Evolutionary conservation across 352 stramenopile species (phyloP), one percentile per base, ranked within the genome.

Genomic region (Phytopythium litorale): DNA sequence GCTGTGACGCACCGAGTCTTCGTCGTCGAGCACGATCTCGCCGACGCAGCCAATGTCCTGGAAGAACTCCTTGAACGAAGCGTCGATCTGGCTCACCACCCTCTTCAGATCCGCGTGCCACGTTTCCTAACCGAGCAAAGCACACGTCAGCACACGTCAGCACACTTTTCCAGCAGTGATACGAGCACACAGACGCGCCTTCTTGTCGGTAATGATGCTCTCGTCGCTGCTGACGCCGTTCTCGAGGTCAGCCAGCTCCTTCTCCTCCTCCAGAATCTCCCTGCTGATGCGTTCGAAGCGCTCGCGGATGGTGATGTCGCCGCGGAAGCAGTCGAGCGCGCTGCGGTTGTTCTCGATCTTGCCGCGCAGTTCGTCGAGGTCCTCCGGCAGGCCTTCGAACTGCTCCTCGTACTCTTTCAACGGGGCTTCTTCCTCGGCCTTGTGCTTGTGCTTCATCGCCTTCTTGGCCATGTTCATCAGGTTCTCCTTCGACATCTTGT

Each of bases 261-360:
- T 63, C 69, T 94, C 85, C 56, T 94, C 87, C 16, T 73, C 59
- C 45, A 68, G 63, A 56, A 96, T 96, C 67, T 96, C 82, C 2
- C 28, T 37, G 38, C 70, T 74, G 5, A 92, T 70, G 21, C 78
- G 80, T 56, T 90, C 68, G 48, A 92, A 96, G 48, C 91, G 71
- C 25, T 89, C 83, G 19, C 81, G 80, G 38, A 96, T 76, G 50
- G 69, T 87, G 40, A 74, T 76, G 60, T 96, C 87, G 6, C 85
- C 87, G 8, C 84, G 81, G 63, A 96, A 96, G 38, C 84, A 89
- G 30, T 91, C 84, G 11, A 94, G 56, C 15, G 82, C 80, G 37
- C 79, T 81, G 62, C 87, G 84, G 75, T 94, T 94, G 68, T 92
- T 96, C 66, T 92, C 85, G 58, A 96, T 94, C 19, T 76, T 76